phyloP scores from a whole-genome alignment of 108 stramenopile species.

The Schizochytrium sp. region DNA sequence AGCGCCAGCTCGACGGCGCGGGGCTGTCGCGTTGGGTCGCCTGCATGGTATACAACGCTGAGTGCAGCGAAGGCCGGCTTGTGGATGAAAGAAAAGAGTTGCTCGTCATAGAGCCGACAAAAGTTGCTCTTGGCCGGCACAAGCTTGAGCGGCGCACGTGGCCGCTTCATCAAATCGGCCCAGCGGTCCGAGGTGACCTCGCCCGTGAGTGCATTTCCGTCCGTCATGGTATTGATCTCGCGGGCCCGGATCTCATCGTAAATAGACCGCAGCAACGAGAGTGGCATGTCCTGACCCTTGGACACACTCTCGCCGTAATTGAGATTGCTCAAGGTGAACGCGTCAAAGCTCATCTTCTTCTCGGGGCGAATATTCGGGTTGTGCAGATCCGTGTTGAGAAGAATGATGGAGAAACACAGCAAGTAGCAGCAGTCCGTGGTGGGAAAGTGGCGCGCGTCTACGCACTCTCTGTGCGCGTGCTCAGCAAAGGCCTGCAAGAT shows the following conservation, averaged over 20 bases:
- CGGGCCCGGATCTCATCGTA: slow-evolving; percentile 68
- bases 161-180: neutral
- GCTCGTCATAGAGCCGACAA: neutral
- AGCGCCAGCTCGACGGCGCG: neutral
- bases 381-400: slow-evolving; percentile 85
- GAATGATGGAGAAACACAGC: slow-evolving; percentile 78
- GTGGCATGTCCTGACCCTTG: slow-evolving; percentile 69
- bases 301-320: slow-evolving; percentile 63
- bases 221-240: slow-evolving; percentile 55
- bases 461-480: slow-evolving; percentile 12
- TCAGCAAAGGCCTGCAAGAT: slow-evolving; percentile 81
- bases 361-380: slow-evolving; percentile 73
- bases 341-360: slow-evolving; percentile 77
- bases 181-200: slow-evolving; percentile 11
- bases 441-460: slow-evolving; percentile 54
- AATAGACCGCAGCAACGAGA: slow-evolving; percentile 58
- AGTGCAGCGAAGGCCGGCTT: neutral
- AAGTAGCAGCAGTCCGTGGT: slow-evolving; percentile 75
- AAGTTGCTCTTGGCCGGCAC: neutral
- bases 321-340: slow-evolving; percentile 71
- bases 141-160: neutral
- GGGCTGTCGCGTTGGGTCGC: neutral
- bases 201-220: neutral
- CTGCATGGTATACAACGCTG: neutral
- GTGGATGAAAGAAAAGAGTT: neutral